Percentiles rank a stretch among this genome's conserved stretches.
Evolutionary conservation across 2,329 filamentous ascomycete genomes (phyloP).

Genomic region (Fusarium xyrophilum): DNA sequence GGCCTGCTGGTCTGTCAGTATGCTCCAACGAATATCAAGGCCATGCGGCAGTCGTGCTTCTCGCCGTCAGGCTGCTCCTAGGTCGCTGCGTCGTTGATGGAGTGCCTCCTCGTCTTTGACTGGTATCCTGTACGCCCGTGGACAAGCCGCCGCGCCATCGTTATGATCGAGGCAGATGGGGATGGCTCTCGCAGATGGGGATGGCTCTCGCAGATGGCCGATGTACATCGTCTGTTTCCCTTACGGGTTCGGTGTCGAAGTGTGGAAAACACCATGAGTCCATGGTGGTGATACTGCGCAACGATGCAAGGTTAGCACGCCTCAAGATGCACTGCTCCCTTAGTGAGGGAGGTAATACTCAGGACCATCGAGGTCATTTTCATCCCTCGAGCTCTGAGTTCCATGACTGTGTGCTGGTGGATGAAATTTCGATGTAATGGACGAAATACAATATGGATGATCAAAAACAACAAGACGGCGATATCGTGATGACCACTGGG

Average conservation of each 20-base stretch:
- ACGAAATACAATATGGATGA: neutral
- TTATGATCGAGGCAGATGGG: neutral
- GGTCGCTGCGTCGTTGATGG: neutral
- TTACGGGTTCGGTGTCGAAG: neutral
- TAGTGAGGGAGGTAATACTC: neutral
- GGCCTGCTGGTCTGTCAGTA: neutral
- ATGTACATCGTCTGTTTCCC: neutral
- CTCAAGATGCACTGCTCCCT: neutral
- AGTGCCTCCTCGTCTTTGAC: too few species aligned
- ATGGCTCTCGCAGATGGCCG: neutral
- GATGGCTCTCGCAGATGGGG: neutral
- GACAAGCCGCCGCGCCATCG: neutral
- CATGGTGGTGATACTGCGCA: neutral
- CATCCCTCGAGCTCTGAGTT: neutral
- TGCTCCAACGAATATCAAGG: too few species aligned
- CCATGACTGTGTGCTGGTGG: neutral
- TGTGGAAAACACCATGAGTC: constrained; percentile 10
- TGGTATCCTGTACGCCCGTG: neutral
- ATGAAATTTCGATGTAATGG: neutral
- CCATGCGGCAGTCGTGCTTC: neutral
- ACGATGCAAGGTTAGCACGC: neutral
- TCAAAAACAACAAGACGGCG: neutral
- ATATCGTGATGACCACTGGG: neutral
- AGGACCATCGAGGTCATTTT: accelerated
- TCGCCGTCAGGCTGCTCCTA: neutral